These are phyloP conservation scores for Cardamine chenopodiifolia DNA, from an alignment of 345 rosid species.

Conservation along the genomic window DNA sequence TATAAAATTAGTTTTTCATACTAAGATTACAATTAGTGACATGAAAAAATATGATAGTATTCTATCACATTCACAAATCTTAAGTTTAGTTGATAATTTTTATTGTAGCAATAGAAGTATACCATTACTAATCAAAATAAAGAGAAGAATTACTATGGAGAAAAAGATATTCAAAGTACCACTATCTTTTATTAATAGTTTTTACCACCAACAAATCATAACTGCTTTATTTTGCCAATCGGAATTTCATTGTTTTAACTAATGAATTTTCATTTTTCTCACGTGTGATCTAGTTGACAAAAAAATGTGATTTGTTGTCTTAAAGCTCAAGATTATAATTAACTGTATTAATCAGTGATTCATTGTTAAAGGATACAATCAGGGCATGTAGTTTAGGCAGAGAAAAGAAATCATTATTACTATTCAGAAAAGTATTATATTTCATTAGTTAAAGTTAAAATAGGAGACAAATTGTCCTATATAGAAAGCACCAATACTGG, in stretches of 20 bases:
- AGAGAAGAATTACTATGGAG: not conserved
- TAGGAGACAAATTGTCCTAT: constrained; percentile 2
- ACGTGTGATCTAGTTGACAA: not conserved
- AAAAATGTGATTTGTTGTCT: not conserved
- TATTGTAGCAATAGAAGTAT: not conserved
- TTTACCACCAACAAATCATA: not conserved
- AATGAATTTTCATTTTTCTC: not conserved
- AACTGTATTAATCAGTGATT: not conserved
- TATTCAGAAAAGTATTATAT: not conserved
- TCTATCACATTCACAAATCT: not conserved
- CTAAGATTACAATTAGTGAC: not conserved
- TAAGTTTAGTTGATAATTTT: not conserved
- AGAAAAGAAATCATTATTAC: not conserved
- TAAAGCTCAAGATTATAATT: not conserved
- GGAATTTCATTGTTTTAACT: not conserved
- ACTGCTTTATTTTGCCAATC: not conserved
- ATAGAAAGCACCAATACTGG: constrained; percentile 17
- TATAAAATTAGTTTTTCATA: constrained; percentile 3
- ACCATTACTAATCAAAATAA: not conserved
- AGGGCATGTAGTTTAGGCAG: not conserved
- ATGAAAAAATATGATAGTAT: not conserved
- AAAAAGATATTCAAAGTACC: not conserved
- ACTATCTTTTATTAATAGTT: not conserved
- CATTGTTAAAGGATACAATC: not conserved
- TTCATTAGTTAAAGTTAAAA: constrained; percentile 2